phyloP scores from a whole-genome alignment of 1,139 yeast genomes.

The Taiozyma sp. region DNA sequence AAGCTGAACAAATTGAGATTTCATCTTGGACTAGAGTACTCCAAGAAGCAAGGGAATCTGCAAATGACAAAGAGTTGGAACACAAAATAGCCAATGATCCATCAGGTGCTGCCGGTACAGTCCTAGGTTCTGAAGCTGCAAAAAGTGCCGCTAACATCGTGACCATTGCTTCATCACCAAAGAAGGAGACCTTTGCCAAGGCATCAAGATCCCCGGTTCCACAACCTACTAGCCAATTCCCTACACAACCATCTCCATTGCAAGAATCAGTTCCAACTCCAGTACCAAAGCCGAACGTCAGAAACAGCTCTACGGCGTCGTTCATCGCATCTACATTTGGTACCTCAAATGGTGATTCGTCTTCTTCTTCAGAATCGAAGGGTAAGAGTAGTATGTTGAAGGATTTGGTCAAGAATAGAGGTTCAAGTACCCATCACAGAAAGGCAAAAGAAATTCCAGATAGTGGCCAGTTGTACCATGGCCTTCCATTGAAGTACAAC shows the following conservation, averaged over 20 bases:
- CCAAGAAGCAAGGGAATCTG: constrained; percentile 42
- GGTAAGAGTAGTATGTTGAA: constrained; percentile 27
- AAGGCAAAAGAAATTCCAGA: constrained; percentile 13
- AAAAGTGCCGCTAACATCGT: constrained; percentile 29
- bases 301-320: neutral
- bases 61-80: constrained; percentile 36
- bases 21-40: constrained; percentile 51
- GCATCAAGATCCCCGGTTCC: constrained; percentile 6
- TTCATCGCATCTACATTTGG: neutral
- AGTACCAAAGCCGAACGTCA: neutral
- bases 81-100: constrained; percentile 27
- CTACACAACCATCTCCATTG: neutral
- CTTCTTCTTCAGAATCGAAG: constrained; percentile 4
- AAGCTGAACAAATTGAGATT: constrained; percentile 50
- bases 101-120: constrained; percentile 26
- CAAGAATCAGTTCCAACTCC: neutral
- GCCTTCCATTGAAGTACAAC: constrained; percentile 25
- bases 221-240: constrained; percentile 1
- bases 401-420: constrained; percentile 27
- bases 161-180: constrained; percentile 15
- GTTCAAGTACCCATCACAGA: constrained; percentile 7
- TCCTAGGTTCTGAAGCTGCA: constrained; percentile 27
- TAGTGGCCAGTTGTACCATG: constrained; percentile 24
- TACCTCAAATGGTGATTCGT: neutral
- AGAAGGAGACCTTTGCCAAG: neutral